phyloP scores from a whole-genome alignment of 768 basidiomycete species.

The Daedaleopsis nitida region DNA sequence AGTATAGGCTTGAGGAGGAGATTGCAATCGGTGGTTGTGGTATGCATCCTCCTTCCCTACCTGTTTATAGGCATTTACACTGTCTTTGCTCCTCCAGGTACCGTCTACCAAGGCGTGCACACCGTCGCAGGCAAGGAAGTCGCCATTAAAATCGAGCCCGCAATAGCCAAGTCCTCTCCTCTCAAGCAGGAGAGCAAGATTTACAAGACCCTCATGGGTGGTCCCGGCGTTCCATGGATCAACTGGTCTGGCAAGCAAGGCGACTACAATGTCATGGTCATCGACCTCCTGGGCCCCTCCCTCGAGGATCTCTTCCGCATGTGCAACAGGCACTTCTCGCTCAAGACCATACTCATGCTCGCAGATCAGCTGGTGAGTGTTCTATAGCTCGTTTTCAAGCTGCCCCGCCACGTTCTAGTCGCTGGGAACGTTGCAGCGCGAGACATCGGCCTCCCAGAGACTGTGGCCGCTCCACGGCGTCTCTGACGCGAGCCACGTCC shows the following conservation, averaged over 20 bases:
- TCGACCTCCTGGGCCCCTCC: constrained; percentile 92
- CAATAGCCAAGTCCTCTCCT: constrained; percentile 54
- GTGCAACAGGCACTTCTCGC: constrained; percentile 88
- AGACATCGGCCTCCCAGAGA: background rate
- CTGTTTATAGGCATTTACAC: background rate
- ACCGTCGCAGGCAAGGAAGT: constrained; percentile 83
- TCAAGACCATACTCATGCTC: constrained; percentile 93
- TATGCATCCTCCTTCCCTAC: constrained; percentile 32
- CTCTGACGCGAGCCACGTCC: background rate
- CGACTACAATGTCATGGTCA: constrained; percentile 97
- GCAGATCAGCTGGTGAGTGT: constrained; percentile 88
- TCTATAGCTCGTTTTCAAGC: background rate
- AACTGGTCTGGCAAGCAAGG: constrained; percentile 91
- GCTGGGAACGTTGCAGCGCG: constrained; percentile 8
- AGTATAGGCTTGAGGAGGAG: constrained; percentile 78
- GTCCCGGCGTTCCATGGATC: constrained; percentile 88
- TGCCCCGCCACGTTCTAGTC: background rate
- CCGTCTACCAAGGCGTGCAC: constrained; percentile 78
- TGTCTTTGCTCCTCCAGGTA: constrained; percentile 44
- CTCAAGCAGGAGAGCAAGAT: constrained; percentile 89
- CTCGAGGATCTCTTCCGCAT: constrained; percentile 86
- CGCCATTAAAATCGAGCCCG: constrained; percentile 81
- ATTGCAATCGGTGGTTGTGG: constrained; percentile 82
- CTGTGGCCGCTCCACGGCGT: constrained; percentile 4
- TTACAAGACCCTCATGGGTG: constrained; percentile 89